phyloP scores from a whole-genome alignment of 2,329 filamentous ascomycete genomes.

The Tolypocladium inflatum region DNA sequence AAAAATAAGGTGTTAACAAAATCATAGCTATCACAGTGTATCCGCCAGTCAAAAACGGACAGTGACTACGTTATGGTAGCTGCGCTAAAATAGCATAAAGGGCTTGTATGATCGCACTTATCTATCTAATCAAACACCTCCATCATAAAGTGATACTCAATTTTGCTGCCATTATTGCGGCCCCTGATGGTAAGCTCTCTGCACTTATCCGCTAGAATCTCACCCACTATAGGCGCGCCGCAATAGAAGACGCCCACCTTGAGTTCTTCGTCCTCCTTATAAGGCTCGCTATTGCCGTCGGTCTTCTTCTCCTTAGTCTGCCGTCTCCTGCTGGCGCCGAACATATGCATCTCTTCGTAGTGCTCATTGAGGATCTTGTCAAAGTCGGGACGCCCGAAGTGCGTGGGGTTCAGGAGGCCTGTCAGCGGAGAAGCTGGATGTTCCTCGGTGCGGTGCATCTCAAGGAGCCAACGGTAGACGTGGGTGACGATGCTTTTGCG shows the following conservation, averaged over 20 bases:
- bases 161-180: slow-evolving; percentile 37
- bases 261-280: slow-evolving; percentile 7
- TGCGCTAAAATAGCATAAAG: too few relatives aligned
- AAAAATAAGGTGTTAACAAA: too few relatives aligned
- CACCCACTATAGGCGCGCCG: slow-evolving; percentile 44
- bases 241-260: slow-evolving; percentile 49
- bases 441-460: slow-evolving; percentile 41
- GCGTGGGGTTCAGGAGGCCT: slow-evolving; percentile 41
- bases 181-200: slow-evolving; percentile 38
- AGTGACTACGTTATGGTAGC: too few relatives aligned
- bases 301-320: too few relatives aligned
- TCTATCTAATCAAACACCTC: slow-evolving; percentile 39
- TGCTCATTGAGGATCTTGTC: slow-evolving; percentile 40
- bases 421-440: slow-evolving; percentile 44
- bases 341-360: slow-evolving; percentile 40
- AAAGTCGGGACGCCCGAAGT: slow-evolving; percentile 46
- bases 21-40: too few relatives aligned
- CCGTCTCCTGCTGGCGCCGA: slow-evolving; percentile 10
- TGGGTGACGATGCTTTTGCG: slow-evolving; percentile 41
- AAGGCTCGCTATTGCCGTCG: too few relatives aligned
- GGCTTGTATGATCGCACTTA: too few relatives aligned
- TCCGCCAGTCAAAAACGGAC: too few relatives aligned
- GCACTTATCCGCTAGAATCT: slow-evolving; percentile 45
- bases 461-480: slow-evolving; percentile 46
- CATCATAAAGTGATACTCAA: slow-evolving; percentile 49